Evolutionary conservation across 106 monocot genomes (phyloP).

Genomic region (Dendrobium nobile): DNA sequence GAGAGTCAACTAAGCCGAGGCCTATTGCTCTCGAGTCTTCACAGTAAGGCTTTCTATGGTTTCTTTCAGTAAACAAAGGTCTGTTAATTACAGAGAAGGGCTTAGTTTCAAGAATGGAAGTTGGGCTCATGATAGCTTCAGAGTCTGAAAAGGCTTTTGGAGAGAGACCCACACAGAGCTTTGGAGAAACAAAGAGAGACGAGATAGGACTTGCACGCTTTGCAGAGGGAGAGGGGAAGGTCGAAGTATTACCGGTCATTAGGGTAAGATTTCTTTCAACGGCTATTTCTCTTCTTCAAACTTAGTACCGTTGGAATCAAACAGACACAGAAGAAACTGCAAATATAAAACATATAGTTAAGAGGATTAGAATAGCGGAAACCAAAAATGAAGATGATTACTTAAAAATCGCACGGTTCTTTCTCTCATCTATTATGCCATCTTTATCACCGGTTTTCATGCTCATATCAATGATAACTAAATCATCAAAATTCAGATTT

Average conservation of each 20-base stretch:
- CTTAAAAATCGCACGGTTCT: not conserved
- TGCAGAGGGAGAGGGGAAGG: not conserved
- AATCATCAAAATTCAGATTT: too few relatives aligned
- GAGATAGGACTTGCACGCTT: not conserved
- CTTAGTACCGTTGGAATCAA: not conserved
- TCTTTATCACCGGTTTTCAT: too few relatives aligned
- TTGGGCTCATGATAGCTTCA: constrained; percentile 59
- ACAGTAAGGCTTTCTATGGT: constrained; percentile 11
- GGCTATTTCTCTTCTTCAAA: not conserved
- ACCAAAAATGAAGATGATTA: not conserved
- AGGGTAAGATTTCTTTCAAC: not conserved
- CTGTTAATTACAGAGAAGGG: constrained; percentile 26
- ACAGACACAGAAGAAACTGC: not conserved
- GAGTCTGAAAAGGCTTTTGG: constrained; percentile 15
- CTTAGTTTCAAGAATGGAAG: constrained; percentile 68
- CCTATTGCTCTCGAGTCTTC: constrained; percentile 10
- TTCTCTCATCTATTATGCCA: too few relatives aligned
- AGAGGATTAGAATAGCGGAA: not conserved
- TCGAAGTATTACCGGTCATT: not conserved
- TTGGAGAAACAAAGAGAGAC: constrained; percentile 11
- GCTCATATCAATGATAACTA: too few relatives aligned
- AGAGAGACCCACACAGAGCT: constrained; percentile 7
- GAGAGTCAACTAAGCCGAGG: constrained; percentile 41
- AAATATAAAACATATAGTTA: not conserved
- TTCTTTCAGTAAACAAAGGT: constrained; percentile 31